These are phyloP conservation scores for Puccinia triticina DNA, from an alignment of 1,284 basidiomycete species.

Conservation along the genomic window DNA sequence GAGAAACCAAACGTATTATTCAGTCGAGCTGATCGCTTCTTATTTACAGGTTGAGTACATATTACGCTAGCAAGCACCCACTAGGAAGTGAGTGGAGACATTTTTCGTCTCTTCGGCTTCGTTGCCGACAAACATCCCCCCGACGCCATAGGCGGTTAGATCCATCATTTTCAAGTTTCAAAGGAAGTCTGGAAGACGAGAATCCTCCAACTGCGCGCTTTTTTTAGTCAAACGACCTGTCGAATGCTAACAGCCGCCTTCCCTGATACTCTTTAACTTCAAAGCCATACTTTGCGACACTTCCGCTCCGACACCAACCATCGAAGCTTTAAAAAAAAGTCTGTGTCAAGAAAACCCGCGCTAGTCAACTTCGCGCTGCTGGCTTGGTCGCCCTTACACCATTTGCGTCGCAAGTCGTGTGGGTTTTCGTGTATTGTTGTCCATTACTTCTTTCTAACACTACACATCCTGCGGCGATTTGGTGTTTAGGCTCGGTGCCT, in stretches of 20 bases:
- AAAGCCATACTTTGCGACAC: slow-evolving; percentile 24
- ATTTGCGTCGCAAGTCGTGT: slow-evolving; percentile 31
- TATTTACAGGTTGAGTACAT: slow-evolving; percentile 15
- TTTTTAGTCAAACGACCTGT: slow-evolving; percentile 20
- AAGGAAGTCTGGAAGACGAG: slow-evolving; percentile 21
- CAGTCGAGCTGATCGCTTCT: slow-evolving; percentile 12
- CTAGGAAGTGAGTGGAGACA: slow-evolving; percentile 13
- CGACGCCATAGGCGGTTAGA: slow-evolving; percentile 8
- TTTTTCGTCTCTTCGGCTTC: slow-evolving; percentile 27
- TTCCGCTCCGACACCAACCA: slow-evolving; percentile 18
- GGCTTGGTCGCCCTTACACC: slow-evolving; percentile 2
- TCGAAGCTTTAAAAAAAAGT: slow-evolving; percentile 1
- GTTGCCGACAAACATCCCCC: slow-evolving; percentile 3
- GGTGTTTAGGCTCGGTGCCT: neutral
- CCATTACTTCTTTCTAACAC: slow-evolving; percentile 23
- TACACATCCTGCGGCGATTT: slow-evolving; percentile 21
- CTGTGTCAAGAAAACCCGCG: slow-evolving; percentile 7
- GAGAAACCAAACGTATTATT: neutral
- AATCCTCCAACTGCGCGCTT: slow-evolving; percentile 13
- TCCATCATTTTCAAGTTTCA: slow-evolving; percentile 29
- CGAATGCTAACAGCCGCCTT: slow-evolving; percentile 5
- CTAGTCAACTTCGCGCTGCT: neutral
- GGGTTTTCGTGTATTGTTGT: slow-evolving; percentile 15
- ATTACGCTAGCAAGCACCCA: slow-evolving; percentile 7
- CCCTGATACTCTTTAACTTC: neutral